A percentile compares a stretch with the other conserved stretches of the same genome.
Conservation (phyloP, 2,329 filamentous ascomycete genomes). For the Penicillium concentricum region DNA sequence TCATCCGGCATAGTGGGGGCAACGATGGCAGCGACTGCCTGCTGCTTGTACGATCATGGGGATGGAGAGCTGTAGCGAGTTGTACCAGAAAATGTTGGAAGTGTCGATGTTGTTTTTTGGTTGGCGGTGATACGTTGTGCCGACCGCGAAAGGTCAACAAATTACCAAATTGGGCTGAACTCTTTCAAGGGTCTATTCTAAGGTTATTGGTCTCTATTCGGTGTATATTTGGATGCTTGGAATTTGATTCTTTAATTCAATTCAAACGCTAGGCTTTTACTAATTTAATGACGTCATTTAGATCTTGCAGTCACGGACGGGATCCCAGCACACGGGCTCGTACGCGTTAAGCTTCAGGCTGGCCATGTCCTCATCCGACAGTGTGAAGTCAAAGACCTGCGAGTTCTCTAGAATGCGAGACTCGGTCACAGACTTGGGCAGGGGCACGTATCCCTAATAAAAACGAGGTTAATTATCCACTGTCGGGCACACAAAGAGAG, state of each 20-base stretch:
- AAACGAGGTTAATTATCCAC: background rate
- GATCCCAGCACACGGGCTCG: slow-evolving; percentile 60
- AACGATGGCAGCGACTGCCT: slow-evolving; percentile 22
- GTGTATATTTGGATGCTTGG: background rate
- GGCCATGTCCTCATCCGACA: slow-evolving; percentile 59
- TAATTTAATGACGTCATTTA: slow-evolving; percentile 8
- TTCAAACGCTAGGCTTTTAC: background rate
- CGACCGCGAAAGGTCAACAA: slow-evolving; percentile 24
- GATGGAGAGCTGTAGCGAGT: slow-evolving; percentile 2
- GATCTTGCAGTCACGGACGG: slow-evolving; percentile 34
- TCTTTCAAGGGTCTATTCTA: background rate
- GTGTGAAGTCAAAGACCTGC: slow-evolving; percentile 60
- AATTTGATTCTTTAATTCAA: background rate
- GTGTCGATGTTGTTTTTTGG: slow-evolving; percentile 2
- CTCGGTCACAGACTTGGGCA: slow-evolving; percentile 63
- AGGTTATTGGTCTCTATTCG: background rate
- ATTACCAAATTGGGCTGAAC: slow-evolving; percentile 18
- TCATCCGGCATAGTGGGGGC: slow-evolving; percentile 30
- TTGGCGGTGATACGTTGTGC: slow-evolving; percentile 34
- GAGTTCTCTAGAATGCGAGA: slow-evolving; percentile 61
- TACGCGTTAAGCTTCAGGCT: slow-evolving; percentile 55
- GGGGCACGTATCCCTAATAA: slow-evolving; percentile 57
- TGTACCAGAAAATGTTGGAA: background rate
- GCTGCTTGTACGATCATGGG: slow-evolving; percentile 17
- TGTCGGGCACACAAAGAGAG: background rate